Evolutionary conservation across 371 early-diverging fungal species (phyloP).

Genomic region (Haplosporangium sp.): DNA sequence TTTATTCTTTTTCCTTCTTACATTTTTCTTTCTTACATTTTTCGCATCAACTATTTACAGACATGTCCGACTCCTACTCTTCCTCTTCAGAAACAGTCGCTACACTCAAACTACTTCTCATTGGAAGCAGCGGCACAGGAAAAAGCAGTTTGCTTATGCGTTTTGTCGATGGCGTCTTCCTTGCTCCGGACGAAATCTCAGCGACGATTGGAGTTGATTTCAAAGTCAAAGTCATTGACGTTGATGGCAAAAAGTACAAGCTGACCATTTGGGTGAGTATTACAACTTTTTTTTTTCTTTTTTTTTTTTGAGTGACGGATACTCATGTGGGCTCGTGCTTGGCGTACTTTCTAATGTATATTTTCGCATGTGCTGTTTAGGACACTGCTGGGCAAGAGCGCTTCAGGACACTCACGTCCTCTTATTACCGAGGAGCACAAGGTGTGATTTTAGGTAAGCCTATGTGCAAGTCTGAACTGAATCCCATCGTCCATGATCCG

Average conservation of each 20-base stretch:
- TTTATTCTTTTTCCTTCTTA: too few species aligned
- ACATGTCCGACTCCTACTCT: conserved; percentile 26
- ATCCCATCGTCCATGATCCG: background rate
- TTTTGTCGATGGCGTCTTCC: conserved; percentile 98
- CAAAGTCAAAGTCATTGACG: conserved; percentile 95
- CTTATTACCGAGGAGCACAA: conserved; percentile 99
- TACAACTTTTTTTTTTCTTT: too few species aligned
- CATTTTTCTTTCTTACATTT: background rate
- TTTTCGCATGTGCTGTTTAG: conserved; percentile 62
- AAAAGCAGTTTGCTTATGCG: conserved; percentile 97
- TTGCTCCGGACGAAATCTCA: conserved; percentile 90
- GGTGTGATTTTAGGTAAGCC: conserved; percentile 93
- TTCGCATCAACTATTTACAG: background rate
- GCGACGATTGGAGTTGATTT: conserved; percentile 99
- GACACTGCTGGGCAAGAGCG: conserved; percentile 99
- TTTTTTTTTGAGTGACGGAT: background rate
- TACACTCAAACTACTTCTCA: conserved; percentile 96
- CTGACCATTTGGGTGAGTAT: conserved; percentile 94
- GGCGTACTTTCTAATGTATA: background rate
- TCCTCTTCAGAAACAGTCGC: conserved; percentile 58
- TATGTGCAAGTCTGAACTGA: background rate
- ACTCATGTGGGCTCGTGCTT: too few species aligned
- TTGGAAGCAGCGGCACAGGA: conserved; percentile 99
- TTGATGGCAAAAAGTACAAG: conserved; percentile 95
- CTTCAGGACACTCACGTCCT: conserved; percentile 99